phyloP scores from a whole-genome alignment of 169 alveolate species.

The Plasmodium gonderi region DNA sequence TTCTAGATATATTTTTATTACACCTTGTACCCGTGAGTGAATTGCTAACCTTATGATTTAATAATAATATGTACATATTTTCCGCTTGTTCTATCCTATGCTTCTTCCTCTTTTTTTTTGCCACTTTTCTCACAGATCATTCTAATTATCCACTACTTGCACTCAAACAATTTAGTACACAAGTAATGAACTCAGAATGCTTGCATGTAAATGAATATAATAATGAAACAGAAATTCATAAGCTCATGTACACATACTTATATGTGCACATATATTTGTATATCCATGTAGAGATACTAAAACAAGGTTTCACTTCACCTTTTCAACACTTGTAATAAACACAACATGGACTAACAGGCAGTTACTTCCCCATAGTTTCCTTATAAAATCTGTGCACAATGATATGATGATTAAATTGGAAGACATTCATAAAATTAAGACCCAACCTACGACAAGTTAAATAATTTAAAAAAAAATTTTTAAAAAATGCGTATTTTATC shows the following conservation, averaged over 20 bases:
- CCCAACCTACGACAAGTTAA: slow-evolving; percentile 16
- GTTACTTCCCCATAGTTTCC: slow-evolving; percentile 46
- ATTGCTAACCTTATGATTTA: neutral
- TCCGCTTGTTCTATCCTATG: neutral
- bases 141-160: slow-evolving; percentile 33
- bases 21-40: neutral
- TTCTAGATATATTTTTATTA: neutral
- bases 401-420: slow-evolving; percentile 60
- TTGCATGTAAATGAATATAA: neutral
- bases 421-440: slow-evolving; percentile 23
- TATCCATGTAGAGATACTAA: neutral
- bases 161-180: slow-evolving; percentile 59
- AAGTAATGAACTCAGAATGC: slow-evolving; percentile 17
- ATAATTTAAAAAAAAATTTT: neutral
- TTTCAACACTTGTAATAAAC: neutral
- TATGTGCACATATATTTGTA: neutral
- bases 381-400: slow-evolving; percentile 26
- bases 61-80: neutral
- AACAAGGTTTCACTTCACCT: neutral
- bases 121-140: slow-evolving; percentile 23
- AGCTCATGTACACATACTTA: neutral
- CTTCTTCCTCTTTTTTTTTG: neutral
- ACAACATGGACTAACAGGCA: neutral
- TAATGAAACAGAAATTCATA: neutral
- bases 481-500: neutral